Base-by-base conservation (phyloP, 768 basidiomycete genomes). In the Hebeloma cylindrosporum region DNA sequence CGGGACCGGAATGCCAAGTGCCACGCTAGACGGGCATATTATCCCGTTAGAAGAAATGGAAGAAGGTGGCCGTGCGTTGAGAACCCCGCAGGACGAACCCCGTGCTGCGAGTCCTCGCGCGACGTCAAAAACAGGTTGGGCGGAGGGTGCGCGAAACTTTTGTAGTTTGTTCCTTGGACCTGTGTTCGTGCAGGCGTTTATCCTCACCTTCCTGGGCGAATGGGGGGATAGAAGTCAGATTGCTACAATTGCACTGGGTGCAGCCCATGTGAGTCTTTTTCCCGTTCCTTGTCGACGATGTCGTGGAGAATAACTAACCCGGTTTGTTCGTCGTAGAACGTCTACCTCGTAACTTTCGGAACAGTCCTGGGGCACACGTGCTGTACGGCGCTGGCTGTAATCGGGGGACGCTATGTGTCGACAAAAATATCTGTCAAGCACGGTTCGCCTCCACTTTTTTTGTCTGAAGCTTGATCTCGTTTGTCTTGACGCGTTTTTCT, bases 181-280 rank as follows among this genome's bases (percentile, higher is more conserved):
- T 0, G 91, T 96, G 1, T 95, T 97, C 59, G 93, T 93, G 2
- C 93, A 99, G 65, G 82, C 92, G 0, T 97, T 99, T 58, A 71
- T 95, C 23, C 73, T 99, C 48, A 98, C 95, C 0, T 97, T 97
- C 67, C 73, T 99, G n/a, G 96, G 94, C 7, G 96, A 99, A 68
- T 98, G 96, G 96, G 95, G 96, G 0, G 96, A 98, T 68, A 71
- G 95, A 41, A 95, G 92, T 59, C 95, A 99, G 69, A 92, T 98
- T 56, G 88, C 96, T 2, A 98, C 96, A 2, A 95, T 98, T 51
- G 94, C 92, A 4, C 72, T 98, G 40, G 95, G 89, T 2, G 94
- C 94, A 17, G 90, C 94, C 16, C 93, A 99, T 69, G 95, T 97
- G 60, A 28, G 70, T 68, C 14, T 28, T 36, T 17, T 40, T 32